A percentile compares a stretch with the other conserved stretches of the same genome.
phyloP scores from a whole-genome alignment of 2,329 filamentous ascomycete genomes.

The Lasiodiplodia theobromae region DNA sequence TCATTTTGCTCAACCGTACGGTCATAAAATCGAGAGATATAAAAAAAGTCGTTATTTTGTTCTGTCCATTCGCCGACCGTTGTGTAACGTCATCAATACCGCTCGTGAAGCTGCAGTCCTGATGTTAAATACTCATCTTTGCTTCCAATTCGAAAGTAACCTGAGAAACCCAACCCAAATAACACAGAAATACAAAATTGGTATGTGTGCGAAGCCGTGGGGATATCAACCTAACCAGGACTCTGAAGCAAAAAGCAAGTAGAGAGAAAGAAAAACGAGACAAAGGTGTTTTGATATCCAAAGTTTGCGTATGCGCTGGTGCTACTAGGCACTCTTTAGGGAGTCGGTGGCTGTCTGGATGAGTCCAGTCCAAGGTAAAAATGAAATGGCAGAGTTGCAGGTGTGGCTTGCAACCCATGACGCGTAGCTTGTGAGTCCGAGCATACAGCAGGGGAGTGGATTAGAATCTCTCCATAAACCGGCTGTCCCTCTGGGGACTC shows the following conservation, averaged over 20 bases:
- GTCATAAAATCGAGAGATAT: neutral
- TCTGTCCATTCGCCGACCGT: neutral
- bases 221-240: neutral
- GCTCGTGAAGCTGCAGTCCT: neutral
- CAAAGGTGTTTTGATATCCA: neutral
- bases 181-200: neutral
- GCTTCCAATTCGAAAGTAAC: neutral
- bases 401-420: neutral
- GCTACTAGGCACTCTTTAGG: neutral
- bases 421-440: neutral
- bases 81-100: neutral
- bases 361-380: neutral
- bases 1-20: neutral
- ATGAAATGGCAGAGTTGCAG: neutral
- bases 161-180: neutral
- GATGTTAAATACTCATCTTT: neutral
- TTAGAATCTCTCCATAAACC: conserved; percentile 26
- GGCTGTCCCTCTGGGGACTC: conserved; percentile 20
- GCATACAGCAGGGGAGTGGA: neutral
- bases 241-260: neutral
- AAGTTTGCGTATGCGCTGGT: neutral
- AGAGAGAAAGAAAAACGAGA: neutral
- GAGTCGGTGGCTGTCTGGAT: neutral
- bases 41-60: neutral
- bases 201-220: neutral